Evolutionary conservation across 139 green algal genomes (phyloP), one percentile per base, ranked within the genome.

Genomic region (Axilococcus clingmanii): DNA sequence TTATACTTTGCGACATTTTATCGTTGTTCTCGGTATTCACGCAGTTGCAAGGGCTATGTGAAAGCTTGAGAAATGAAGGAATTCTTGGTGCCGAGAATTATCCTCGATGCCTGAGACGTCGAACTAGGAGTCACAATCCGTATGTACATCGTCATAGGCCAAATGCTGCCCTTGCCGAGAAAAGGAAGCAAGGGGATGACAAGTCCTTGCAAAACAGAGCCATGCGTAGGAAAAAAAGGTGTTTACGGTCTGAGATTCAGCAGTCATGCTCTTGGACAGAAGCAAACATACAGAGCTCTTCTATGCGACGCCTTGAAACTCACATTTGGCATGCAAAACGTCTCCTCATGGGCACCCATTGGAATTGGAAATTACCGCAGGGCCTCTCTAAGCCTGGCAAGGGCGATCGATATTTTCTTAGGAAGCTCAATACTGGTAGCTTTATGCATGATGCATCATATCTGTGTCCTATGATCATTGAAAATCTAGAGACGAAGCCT

Each of bases 381-480:
- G 66, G 74, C 16, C 48, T 59, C 0, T 44, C 48, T 3, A 78
- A 78, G 16, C 46, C 61, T 28, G 79, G 77, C 20, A 57, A 51
- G 6, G 78, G 78, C 65, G 82, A 66, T 61, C 61, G 78, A 34
- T 61, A 72, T 6, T 53, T 87, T 35, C 48, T 71, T 27, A 64
- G 74, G 19, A 50, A 40, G 7, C 48, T 73, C 27, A 45, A 56
- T 32, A 36, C 50, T 6, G 52, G 58, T 1, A 44, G 33, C 17
- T 33, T 85, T 30, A 42, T 75, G 40, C 79, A 88, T 37, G 79
- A 88, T 57, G 60, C 69, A n/a, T 82, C 71, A 14, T 88, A 88
- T 65, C 61, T 42, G 48, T 67, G 68, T 40, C 79, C 77, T 27
- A 49, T 87, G 24, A 48, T 8, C 51, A 78, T 1, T 19, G 22